Conservation (phyloP, 202 grass and related monocot genomes). For the Brachypodium distachyon region DNA sequence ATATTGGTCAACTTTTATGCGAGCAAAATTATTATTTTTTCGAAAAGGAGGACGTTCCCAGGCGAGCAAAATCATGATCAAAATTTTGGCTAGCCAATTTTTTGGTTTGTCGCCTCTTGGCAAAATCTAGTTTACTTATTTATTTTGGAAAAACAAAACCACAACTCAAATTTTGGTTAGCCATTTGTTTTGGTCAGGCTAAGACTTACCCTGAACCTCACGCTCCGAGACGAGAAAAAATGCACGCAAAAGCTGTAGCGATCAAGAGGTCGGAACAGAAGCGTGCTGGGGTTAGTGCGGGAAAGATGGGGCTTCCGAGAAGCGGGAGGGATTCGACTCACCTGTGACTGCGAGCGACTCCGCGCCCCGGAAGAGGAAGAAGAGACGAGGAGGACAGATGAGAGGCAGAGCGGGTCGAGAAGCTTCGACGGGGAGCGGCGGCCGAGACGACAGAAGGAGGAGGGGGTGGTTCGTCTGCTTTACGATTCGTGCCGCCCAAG, state of each 20-base stretch:
- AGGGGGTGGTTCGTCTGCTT: background rate
- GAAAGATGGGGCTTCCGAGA: background rate
- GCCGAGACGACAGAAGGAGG: background rate
- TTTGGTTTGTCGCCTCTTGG: too few species aligned
- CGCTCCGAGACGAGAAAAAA: background rate
- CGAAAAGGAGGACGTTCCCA: too few species aligned
- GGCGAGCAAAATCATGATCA: too few species aligned
- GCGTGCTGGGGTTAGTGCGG: background rate
- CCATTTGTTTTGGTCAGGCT: too few species aligned
- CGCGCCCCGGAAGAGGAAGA: background rate
- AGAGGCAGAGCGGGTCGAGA: background rate
- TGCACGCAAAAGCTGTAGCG: background rate
- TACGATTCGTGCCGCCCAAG: conserved; percentile 5
- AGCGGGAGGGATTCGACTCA: background rate
- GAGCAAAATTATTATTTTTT: too few species aligned
- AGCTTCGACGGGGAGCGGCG: conserved; percentile 9
- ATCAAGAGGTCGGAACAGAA: background rate
- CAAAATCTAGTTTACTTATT: too few species aligned
- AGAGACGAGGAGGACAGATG: background rate
- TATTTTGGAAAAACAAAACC: too few species aligned
- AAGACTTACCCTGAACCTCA: too few species aligned
- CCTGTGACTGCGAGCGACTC: conserved; percentile 5
- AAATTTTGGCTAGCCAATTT: too few species aligned
- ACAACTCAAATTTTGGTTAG: too few species aligned
- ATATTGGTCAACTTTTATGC: too few species aligned